Conservation (phyloP, 2,329 filamentous ascomycete species). For the Ophiostoma australiae region DNA sequence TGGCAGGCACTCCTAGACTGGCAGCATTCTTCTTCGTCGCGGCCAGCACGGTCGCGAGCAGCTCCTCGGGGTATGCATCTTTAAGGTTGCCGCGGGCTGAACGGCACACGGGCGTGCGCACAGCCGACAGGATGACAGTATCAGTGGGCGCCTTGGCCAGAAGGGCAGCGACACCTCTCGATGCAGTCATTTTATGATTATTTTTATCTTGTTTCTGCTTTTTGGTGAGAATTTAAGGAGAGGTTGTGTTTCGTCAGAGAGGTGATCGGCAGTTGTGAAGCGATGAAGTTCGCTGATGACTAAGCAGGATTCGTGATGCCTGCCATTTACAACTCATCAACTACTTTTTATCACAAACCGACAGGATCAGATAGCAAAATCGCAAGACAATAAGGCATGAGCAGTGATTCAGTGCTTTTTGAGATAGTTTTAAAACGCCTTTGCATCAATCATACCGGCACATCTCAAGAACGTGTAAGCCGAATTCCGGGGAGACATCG, state of each 20-base stretch:
- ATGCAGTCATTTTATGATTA: slow-evolving; percentile 42
- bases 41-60: slow-evolving; percentile 62
- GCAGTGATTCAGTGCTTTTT: background rate
- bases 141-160: slow-evolving; percentile 75
- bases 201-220: background rate
- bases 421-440: background rate
- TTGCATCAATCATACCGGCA: background rate
- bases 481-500: slow-evolving; percentile 4
- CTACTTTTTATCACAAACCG: background rate
- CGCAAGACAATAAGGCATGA: background rate
- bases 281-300: background rate
- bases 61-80: slow-evolving; percentile 85
- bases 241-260: background rate
- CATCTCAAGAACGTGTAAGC: background rate
- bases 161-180: slow-evolving; percentile 67
- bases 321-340: background rate
- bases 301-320: background rate
- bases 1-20: slow-evolving; percentile 67
- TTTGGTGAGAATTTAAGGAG: background rate
- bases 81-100: slow-evolving; percentile 78
- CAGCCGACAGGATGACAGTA: slow-evolving; percentile 81
- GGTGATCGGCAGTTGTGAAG: slow-evolving; percentile 11
- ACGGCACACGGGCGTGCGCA: slow-evolving; percentile 81
- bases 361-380: background rate
- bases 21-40: slow-evolving; percentile 56